Evolutionary conservation across 2,329 filamentous ascomycete species (phyloP).

Genomic region (Zasmidium citrigriseum): DNA sequence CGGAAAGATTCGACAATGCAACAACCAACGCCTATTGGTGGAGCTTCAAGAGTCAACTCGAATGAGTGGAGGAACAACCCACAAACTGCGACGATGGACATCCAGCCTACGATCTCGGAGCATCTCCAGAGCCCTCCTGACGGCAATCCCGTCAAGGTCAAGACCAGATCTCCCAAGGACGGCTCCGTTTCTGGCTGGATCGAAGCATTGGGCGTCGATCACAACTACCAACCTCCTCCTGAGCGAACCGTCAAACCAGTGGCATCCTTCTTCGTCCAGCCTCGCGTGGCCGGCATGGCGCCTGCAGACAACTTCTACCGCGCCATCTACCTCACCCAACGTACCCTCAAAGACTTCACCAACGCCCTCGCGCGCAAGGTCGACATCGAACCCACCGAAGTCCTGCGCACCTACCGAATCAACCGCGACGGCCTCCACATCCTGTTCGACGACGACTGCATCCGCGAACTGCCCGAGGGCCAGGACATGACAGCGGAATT

Average conservation of each 20-base stretch:
- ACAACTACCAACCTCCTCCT: constrained; percentile 75
- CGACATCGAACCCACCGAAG: constrained; percentile 70
- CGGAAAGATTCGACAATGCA: constrained; percentile 46
- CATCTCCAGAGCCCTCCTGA: constrained; percentile 50
- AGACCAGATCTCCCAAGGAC: constrained; percentile 58
- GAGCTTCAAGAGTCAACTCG: constrained; percentile 47
- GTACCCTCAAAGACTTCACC: constrained; percentile 74
- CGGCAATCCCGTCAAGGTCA: constrained; percentile 56
- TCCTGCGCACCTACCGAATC: constrained; percentile 71
- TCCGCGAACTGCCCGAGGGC: constrained; percentile 80
- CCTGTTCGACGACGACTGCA: constrained; percentile 86
- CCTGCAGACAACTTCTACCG: constrained; percentile 68
- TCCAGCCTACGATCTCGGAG: constrained; percentile 44
- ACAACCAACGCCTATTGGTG: constrained; percentile 45
- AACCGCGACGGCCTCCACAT: constrained; percentile 76
- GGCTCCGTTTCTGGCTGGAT: constrained; percentile 79
- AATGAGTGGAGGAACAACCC: constrained; percentile 55
- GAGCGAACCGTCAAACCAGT: constrained; percentile 73
- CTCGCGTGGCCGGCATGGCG: constrained; percentile 51
- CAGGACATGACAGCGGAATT: constrained; percentile 81
- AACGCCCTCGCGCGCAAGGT: constrained; percentile 75
- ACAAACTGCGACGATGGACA: constrained; percentile 54
- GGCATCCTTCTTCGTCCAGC: constrained; percentile 84
- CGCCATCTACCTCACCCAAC: constrained; percentile 80
- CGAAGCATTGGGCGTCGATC: constrained; percentile 87